These are phyloP conservation scores for Plantago elongata DNA, from an alignment of 257 asterid genomes.

Conservation along the genomic window DNA sequence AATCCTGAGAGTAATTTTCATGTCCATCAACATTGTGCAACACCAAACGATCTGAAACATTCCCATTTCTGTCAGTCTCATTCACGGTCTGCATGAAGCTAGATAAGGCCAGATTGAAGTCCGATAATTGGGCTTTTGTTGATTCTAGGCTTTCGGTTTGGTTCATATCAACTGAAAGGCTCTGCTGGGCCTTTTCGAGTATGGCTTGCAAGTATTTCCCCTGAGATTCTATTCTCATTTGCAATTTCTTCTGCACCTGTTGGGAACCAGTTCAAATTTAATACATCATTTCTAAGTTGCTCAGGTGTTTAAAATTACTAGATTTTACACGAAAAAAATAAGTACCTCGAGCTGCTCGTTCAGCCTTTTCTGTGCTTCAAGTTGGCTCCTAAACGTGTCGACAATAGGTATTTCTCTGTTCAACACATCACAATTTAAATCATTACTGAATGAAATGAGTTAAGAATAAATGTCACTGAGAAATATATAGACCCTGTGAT, in stretches of 20 bases:
- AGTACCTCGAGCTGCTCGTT: slow-evolving; percentile 81
- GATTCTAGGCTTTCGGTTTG: slow-evolving; percentile 41
- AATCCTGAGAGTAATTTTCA: slow-evolving; percentile 18
- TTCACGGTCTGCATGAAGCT: slow-evolving; percentile 61
- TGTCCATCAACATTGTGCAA: slow-evolving; percentile 20
- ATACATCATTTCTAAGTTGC: not conserved
- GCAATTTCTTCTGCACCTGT: slow-evolving; percentile 87
- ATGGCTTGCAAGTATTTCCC: slow-evolving; percentile 84
- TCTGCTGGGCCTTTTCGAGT: slow-evolving; percentile 66
- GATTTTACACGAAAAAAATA: not conserved
- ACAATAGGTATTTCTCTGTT: slow-evolving; percentile 64
- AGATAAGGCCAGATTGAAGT: slow-evolving; percentile 66
- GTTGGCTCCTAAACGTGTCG: slow-evolving; percentile 57
- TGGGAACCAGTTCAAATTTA: not conserved
- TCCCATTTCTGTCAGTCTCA: slow-evolving; percentile 31
- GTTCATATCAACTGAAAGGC: slow-evolving; percentile 44
- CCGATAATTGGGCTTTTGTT: slow-evolving; percentile 55
- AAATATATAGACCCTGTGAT: too few relatives aligned
- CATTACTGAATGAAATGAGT: too few relatives aligned
- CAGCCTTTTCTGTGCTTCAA: slow-evolving; percentile 69
- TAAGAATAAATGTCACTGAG: too few relatives aligned
- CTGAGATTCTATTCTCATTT: slow-evolving; percentile 91
- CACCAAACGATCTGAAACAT: slow-evolving; percentile 22
- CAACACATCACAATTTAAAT: slow-evolving; percentile 1
- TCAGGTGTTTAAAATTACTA: not conserved